Evolutionary conservation across 768 basidiomycete genomes (phyloP), one percentile per base, ranked within the genome.

Genomic region (Hypsizygus marmoreus): DNA sequence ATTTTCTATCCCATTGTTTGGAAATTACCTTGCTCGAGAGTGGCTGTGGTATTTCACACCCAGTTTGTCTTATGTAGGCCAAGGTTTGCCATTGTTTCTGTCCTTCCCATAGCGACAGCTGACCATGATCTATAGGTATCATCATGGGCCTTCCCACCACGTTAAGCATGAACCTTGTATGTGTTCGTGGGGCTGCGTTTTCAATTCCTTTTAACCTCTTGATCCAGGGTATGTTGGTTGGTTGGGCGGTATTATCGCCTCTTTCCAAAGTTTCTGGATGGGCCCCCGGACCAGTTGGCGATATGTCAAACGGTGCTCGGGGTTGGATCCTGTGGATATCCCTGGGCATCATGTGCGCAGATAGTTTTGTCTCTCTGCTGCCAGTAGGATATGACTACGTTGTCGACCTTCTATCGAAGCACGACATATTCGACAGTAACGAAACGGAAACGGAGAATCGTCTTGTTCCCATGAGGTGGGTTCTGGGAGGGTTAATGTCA

Each of bases 111-210:
- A 42, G 44, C 17, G 28, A 42, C 12, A n/a, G 38, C 43, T 19
- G 43, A 30, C 19, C 24, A 23, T 26, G 3, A 28, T 43, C 25
- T 43, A 2, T 41, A 86, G 90, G 93, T 4, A 93, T 97, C 49
- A 97, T 97, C 57, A 98, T 98, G 95, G 95, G 95, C 4, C 91
- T 95, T 58, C 88, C 93, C 0, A 95, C 92, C 0, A 95, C 95
- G 0, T 57, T 95, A 26, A 90, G 88, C 61, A 97, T 98, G 95
- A 95, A 86, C 54, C 65, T 93, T 47, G 91, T 90, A 57, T 60
- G 76, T 64, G 11, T 13, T 19, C 49, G 36, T 24, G 14, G 22
- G 17, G 29, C 2, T 37, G 17, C 49, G 28, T 8, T 23, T 31
- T 22, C 11, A 34, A 50, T 31, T 17, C 29, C 5, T 32, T 11